phyloP scores from a whole-genome alignment of 2,329 filamentous ascomycete genomes.

The Ceratocystis albifundus region DNA sequence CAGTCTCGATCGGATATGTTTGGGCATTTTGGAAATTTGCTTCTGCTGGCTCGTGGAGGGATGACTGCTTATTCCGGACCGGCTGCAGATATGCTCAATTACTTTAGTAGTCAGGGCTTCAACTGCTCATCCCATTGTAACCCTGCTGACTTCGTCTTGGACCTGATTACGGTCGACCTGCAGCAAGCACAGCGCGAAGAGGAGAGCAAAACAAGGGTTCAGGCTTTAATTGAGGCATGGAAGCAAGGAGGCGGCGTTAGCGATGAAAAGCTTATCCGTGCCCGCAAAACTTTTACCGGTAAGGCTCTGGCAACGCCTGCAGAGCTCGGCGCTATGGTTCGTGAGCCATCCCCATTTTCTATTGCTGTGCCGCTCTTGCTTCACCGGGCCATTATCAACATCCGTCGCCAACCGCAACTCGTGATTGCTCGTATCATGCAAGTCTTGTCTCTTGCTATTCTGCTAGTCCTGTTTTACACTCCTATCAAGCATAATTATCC shows the following conservation, averaged over 20 bases:
- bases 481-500: conserved; percentile 58
- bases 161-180: conserved; percentile 64
- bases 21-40: conserved; percentile 56
- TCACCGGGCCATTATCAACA: conserved; percentile 56
- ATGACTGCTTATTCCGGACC: conserved; percentile 55
- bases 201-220: conserved; percentile 51
- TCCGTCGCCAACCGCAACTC: conserved; percentile 52
- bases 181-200: conserved; percentile 53
- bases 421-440: conserved; percentile 56
- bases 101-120: conserved; percentile 50
- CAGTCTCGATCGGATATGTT: conserved; percentile 66
- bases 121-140: conserved; percentile 59
- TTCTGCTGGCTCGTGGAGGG: conserved; percentile 60
- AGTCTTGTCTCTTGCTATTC: conserved; percentile 50
- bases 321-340: conserved; percentile 57
- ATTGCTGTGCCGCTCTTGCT: conserved; percentile 57
- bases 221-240: conserved; percentile 51
- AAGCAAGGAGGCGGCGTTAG: conserved; percentile 17
- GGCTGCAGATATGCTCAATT: conserved; percentile 50
- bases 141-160: conserved; percentile 65
- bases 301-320: conserved; percentile 52
- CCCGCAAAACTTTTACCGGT: neutral
- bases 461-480: conserved; percentile 59
- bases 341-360: conserved; percentile 49
- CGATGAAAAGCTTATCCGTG: neutral